phyloP scores from a whole-genome alignment of 768 basidiomycete genomes.

The Serendipita sp. region DNA sequence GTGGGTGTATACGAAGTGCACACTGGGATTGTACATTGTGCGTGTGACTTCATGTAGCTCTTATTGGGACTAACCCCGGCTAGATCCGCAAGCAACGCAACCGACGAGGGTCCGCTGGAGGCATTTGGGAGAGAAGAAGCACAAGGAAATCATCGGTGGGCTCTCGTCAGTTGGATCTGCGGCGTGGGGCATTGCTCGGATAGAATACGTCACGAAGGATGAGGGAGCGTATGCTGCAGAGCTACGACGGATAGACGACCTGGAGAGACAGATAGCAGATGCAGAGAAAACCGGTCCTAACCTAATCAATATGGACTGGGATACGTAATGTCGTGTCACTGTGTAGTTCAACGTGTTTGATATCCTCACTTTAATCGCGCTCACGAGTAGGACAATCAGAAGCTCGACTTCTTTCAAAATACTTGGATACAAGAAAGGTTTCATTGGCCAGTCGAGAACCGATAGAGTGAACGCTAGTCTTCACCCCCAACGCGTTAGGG shows the following conservation, averaged over 20 bases:
- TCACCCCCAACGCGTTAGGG: background rate
- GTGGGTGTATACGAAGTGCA: conserved; percentile 75
- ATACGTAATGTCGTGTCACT: background rate
- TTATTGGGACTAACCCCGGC: background rate
- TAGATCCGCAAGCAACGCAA: conserved; percentile 68
- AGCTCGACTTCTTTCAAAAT: conserved; percentile 2
- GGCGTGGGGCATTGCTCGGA: conserved; percentile 69
- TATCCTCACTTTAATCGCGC: background rate
- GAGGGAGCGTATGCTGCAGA: conserved; percentile 9
- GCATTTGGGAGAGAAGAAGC: conserved; percentile 30
- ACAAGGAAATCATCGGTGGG: conserved; percentile 36
- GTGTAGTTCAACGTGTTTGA: background rate
- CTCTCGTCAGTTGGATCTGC: conserved; percentile 62
- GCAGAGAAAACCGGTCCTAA: background rate
- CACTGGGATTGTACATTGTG: conserved; percentile 57
- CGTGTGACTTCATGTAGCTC: conserved; percentile 18
- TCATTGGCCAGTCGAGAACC: background rate
- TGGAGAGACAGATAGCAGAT: background rate
- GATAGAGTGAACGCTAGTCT: background rate
- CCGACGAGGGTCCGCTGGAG: conserved; percentile 52
- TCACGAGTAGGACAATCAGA: background rate
- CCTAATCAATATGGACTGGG: background rate
- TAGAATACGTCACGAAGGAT: conserved; percentile 38
- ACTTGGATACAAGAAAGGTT: conserved; percentile 7
- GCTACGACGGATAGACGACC: background rate